Conservation (phyloP, 371 early-diverging fungal genomes). For the Apophysomyces trapeziformis region DNA sequence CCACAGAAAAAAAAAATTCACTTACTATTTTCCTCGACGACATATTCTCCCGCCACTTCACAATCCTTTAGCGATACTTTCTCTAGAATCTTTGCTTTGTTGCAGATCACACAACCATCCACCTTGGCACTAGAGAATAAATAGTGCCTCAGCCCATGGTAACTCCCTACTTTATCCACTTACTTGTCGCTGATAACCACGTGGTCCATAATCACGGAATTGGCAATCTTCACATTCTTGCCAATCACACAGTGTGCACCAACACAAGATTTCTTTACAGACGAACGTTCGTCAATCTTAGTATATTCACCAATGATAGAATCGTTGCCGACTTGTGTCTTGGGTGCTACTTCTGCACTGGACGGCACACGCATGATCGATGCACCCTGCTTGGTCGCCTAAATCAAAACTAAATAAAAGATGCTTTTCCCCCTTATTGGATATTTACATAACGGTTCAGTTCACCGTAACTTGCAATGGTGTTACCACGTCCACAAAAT, state of each 20-base stretch:
- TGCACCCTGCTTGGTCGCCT: slow-evolving; percentile 64
- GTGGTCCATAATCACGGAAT: slow-evolving; percentile 94
- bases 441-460: slow-evolving; percentile 79
- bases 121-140: slow-evolving; percentile 77
- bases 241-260: slow-evolving; percentile 94
- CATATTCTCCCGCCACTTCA: slow-evolving; percentile 80
- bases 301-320: slow-evolving; percentile 89
- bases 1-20: slow-evolving; percentile 6
- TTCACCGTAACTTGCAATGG: slow-evolving; percentile 83
- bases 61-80: slow-evolving; percentile 86
- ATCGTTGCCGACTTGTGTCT: slow-evolving; percentile 87
- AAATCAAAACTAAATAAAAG: slow-evolving; percentile 10
- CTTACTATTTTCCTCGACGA: slow-evolving; percentile 76
- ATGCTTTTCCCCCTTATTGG: neutral
- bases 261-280: slow-evolving; percentile 90
- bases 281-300: slow-evolving; percentile 88
- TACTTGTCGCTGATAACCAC: slow-evolving; percentile 87
- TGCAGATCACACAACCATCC: slow-evolving; percentile 88
- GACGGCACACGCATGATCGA: slow-evolving; percentile 62
- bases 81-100: slow-evolving; percentile 77
- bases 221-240: slow-evolving; percentile 92
- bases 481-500: slow-evolving; percentile 80
- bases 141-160: slow-evolving; percentile 4
- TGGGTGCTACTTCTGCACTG: slow-evolving; percentile 65
- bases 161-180: slow-evolving; percentile 20